Evolutionary conservation across 306 rosid genomes (phyloP), one percentile per base, ranked within the genome.

Genomic region (Lathyrus tuberosus): DNA sequence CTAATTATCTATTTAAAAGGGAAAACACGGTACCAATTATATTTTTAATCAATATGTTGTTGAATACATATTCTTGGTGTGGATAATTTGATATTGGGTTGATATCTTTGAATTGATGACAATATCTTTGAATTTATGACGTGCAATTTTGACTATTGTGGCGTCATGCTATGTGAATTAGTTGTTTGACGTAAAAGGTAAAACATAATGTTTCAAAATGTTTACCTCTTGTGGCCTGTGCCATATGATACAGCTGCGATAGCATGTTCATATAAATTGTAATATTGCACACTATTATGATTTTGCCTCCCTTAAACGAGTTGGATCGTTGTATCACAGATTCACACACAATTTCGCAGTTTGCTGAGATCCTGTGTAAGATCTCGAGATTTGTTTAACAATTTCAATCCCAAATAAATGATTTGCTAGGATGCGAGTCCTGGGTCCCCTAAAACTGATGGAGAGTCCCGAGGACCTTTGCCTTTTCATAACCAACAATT

Each of bases 201-300:
- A 73, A 42, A 56, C 33, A 42, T 43, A 3, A 65, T 42, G 24
- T 2, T 63, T 65, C 46, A 56, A 56, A 56, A n/a, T 66, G 31
- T 57, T 65, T 33, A 18, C 51, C 60, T 13, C 14, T 26, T 6
- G 31, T 56, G 24, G 67, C 8, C 20, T 33, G n/a, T 66, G 15
- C 40, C 41, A 26, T 41, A 28, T 44, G 62, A 38, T 67, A 41
- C 65, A 38, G 14, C 43, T n/a, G 53, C 35, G 10, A 17, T 5
- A 18, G 4, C 57, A 3, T 62, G 52, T 72, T 48, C 54, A 53
- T 41, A 64, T 40, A 3, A 14, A 28, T 13, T 28, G 40, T 57
- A 57, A 6, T 17, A 28, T 57, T 28, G 11, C 38, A 2, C 5
- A 3, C 1, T 6, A 57, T 13, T 57, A 57, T 2, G 62, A 28